Conservation (phyloP, 2,329 filamentous ascomycete species). For the Elsinoe arachidis region DNA sequence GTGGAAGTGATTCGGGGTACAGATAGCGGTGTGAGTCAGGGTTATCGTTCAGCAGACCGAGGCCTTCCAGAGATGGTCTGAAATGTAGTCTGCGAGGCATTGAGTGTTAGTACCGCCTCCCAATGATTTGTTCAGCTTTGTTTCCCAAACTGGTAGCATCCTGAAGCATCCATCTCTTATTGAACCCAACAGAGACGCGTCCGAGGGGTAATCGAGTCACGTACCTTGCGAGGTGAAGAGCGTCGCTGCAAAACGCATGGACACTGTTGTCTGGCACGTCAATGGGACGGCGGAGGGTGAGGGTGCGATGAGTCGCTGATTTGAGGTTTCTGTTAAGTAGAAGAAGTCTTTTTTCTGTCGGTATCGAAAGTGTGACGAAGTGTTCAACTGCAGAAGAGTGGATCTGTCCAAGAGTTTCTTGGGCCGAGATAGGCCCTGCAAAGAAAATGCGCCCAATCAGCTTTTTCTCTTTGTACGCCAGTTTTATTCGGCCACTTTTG, state of each 20-base stretch:
- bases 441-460: conserved; percentile 8
- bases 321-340: background rate
- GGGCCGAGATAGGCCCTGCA: background rate
- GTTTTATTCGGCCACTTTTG: background rate
- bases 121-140: background rate
- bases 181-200: background rate
- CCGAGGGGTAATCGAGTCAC: conserved; percentile 20
- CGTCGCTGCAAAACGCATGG: conserved; percentile 43
- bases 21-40: conserved; percentile 8
- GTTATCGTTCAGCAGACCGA: conserved; percentile 47
- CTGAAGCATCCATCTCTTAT: background rate
- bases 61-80: conserved; percentile 62
- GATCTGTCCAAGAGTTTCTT: background rate
- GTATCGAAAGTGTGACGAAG: background rate
- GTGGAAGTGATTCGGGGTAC: conserved; percentile 21
- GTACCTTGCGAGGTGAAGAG: conserved; percentile 47
- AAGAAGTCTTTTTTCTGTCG: background rate
- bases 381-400: conserved; percentile 3
- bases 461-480: background rate
- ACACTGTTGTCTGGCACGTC: conserved; percentile 16
- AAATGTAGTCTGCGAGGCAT: conserved; percentile 50
- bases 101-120: background rate
- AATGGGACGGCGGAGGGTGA: conserved; percentile 2
- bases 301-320: background rate
- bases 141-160: background rate